Percentiles rank a stretch among this genome's conserved stretches.
Evolutionary conservation across 2,329 filamentous ascomycete genomes (phyloP).

Genomic region (Paracorniculantispora psalliotae): DNA sequence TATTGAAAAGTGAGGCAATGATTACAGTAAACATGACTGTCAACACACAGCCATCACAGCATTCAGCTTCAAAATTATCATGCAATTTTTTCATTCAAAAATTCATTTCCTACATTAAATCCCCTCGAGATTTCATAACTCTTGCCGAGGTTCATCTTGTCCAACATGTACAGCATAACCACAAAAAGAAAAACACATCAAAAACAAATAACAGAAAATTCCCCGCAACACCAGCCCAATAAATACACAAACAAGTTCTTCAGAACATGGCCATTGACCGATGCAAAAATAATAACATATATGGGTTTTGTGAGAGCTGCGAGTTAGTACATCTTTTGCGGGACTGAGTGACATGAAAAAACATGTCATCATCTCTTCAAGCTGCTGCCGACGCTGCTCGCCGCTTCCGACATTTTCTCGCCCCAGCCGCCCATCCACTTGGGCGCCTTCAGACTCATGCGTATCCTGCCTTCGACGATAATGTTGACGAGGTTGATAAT

Average conservation of each 20-base stretch:
- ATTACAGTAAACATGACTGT: no score
- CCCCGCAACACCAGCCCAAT: not conserved
- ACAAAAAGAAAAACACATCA: constrained; percentile 13
- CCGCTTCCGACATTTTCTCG: constrained; percentile 40
- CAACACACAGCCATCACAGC: no score
- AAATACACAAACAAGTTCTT: constrained; percentile 8
- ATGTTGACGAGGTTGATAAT: constrained; percentile 79
- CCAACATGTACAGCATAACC: not conserved
- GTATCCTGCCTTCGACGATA: constrained; percentile 78
- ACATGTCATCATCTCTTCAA: constrained; percentile 20
- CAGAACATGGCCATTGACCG: constrained; percentile 1
- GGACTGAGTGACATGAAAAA: no score
- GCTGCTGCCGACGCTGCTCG: constrained; percentile 46
- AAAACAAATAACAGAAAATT: not conserved
- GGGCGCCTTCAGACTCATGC: constrained; percentile 51
- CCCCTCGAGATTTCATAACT: not conserved
- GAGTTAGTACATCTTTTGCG: not conserved
- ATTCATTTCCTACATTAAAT: constrained; percentile 11
- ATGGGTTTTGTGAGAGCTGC: not conserved
- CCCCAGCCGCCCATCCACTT: constrained; percentile 44
- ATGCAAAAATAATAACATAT: not conserved
- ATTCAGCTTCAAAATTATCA: not conserved
- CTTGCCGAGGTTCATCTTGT: not conserved
- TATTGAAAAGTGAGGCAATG: no score
- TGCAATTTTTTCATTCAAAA: not conserved